Conservation (phyloP, 345 rosid genomes). For the Brassica napus region DNA sequence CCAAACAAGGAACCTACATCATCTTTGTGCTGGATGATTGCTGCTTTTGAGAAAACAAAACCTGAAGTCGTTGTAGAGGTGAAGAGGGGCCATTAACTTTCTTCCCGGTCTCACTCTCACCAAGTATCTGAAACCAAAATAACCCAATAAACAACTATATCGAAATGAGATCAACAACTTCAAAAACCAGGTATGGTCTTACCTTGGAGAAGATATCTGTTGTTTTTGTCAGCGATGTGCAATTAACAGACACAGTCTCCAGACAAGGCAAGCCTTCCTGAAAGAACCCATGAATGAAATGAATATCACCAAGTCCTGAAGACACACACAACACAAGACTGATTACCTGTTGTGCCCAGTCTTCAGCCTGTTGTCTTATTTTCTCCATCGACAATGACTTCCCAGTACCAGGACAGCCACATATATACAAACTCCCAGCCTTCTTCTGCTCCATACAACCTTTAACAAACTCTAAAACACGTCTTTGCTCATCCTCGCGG, state of each 20-base stretch:
- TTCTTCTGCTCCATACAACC: conserved; percentile 52
- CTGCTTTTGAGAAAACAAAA: conserved; percentile 58
- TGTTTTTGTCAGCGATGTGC: conserved; percentile 64
- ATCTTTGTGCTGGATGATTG: conserved; percentile 47
- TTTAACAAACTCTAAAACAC: conserved; percentile 65
- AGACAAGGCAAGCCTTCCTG: conserved; percentile 58
- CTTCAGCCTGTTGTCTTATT: conserved; percentile 50
- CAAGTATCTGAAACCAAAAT: conserved; percentile 52
- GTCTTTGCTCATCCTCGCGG: conserved; percentile 68
- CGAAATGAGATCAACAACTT: neutral
- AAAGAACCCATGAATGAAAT: neutral
- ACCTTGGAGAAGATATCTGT: conserved; percentile 85
- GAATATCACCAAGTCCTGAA: neutral
- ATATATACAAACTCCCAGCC: conserved; percentile 70
- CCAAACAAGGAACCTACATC: conserved; percentile 50
- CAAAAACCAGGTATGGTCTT: neutral
- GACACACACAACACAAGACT: neutral
- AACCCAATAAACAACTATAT: conserved; percentile 17
- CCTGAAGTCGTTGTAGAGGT: conserved; percentile 64
- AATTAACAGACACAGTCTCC: conserved; percentile 57
- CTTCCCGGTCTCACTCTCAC: conserved; percentile 35
- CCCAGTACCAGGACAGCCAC: conserved; percentile 91
- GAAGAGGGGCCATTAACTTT: conserved; percentile 43
- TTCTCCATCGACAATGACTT: conserved; percentile 75
- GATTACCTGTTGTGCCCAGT: conserved; percentile 65